Evolutionary conservation across 2,329 filamentous ascomycete genomes (phyloP), one percentile per base, ranked within the genome.

Genomic region (Alternaria angustiovoidea): DNA sequence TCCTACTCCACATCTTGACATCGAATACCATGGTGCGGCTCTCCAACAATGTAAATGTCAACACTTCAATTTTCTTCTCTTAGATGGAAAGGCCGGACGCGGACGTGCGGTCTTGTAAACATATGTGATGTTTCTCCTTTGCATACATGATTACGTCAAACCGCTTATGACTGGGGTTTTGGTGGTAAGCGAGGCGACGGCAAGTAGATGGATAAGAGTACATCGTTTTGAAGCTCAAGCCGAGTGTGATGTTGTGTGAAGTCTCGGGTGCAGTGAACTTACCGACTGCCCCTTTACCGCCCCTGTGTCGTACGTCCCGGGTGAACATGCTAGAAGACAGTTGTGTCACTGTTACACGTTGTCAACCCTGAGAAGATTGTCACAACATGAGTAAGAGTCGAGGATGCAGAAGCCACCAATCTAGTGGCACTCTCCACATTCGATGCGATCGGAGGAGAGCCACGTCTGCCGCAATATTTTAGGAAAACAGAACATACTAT

Each of bases 91-190:
- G 57, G 54, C 65, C 28, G 44, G 62, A 66, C 56, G 28, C 63
- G 65, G 63, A 61, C 58, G 34, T 52, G 59, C 30, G 32, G 46
- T 60, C 61, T 57, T 74, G 68, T 71, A 73, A 64, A 65, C 72
- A 65, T 68, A 70, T 52, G 68, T 71, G 69, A 70, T 64, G 55
- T 67, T 67, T 65, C 14, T 8, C 30, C 11, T 60, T 63, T 65
- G 63, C 60, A 61, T 30, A 59, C 61, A 60, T 64, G 62, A 61
- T 59, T 43, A 49, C 46, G 5, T 20, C 32, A 49, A 30, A 26
- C 16, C 34, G 46, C 32, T 14, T 7, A 49, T 49, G 46, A 38
- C 9, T 49, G 20, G 46, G 30, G 2, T 7, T 49, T 22, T 49
- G 46, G 34, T 36, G 22, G 49, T 51, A 22, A 30, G 49, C 34